Evolutionary conservation across 805 yeast species (phyloP), one percentile per base, ranked within the genome.

Genomic region (Sugiyamaella chiloensis): DNA sequence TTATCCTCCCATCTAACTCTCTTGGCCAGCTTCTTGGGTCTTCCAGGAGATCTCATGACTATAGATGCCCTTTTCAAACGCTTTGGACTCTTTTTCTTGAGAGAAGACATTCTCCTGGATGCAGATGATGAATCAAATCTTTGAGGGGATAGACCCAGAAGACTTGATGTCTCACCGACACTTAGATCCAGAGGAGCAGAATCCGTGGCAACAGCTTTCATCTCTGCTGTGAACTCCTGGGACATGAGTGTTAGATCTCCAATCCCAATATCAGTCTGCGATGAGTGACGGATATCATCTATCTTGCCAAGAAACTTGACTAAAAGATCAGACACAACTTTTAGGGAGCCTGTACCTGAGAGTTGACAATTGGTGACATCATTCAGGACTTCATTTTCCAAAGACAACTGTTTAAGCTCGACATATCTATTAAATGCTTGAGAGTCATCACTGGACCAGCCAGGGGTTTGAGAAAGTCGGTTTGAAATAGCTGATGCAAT

Each of bases 1-100:
- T 32, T 57, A 36, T 57, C 62, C 24, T 54, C 55, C 62, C 62
- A 59, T 39, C 61, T 42, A 4, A 59, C 62, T 34, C 57, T 46
- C 32, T 59, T 59, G 7, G 55, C 36, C 2, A 51, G 40, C 42
- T 52, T 56, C 39, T 46, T 51, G 20, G 44, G 35, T 26, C 50
- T 43, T 24, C 27, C 24, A 2, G 57, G 55, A 4, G 53, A 50
- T 1, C 47, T 30, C 21, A 42, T 44, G 17, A 47, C 36, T 4
- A 48, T 39, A 21, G 24, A 44, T 24, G 24, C 40, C 9, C 49
- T 36, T 23, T 32, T 21, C 11, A 24, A n/a, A 5, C 7, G 24
- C 16, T 12, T 11, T 14, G 47, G 42, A n/a, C 42, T 24, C 37
- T 35, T 39, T 19, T 35, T 36, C 39, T 42, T 47, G 9, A 47